phyloP scores from a whole-genome alignment of 129 eudicot species.

The carrot (Daucus carota) region DNA sequence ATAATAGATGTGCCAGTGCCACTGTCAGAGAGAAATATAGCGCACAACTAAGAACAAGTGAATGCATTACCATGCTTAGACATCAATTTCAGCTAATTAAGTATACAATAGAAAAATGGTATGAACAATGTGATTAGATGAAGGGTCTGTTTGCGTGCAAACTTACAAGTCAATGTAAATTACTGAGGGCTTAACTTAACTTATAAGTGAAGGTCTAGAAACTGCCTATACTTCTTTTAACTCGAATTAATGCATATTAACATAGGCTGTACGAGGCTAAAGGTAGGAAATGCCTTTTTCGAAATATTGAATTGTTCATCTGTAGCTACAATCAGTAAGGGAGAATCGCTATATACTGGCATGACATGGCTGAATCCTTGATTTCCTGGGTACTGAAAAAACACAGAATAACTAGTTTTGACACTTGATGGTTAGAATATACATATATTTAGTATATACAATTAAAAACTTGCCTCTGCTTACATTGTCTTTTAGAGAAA shows the following conservation, averaged over 20 bases:
- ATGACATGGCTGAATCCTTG: background rate
- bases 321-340: background rate
- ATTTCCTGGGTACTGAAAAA: background rate
- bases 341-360: background rate
- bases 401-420: background rate
- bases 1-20: slow-evolving; percentile 62
- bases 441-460: background rate
- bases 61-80: background rate
- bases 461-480: background rate
- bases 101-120: too few species aligned
- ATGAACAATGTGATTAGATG: too few species aligned
- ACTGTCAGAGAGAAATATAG: slow-evolving; percentile 28
- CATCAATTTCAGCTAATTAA: background rate
- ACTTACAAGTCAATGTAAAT: too few species aligned
- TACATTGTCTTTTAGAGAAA: background rate
- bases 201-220: too few species aligned
- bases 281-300: background rate
- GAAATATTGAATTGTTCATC: background rate
- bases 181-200: too few species aligned
- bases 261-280: background rate
- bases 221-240: too few species aligned
- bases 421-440: background rate
- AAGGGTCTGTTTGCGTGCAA: too few species aligned
- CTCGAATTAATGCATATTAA: background rate
- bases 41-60: background rate